Percentiles rank a stretch among this genome's conserved stretches.
These are phyloP conservation scores for Coemansia sp. DNA, from an alignment of 192 early-diverging fungal genomes.

Conservation along the genomic window DNA sequence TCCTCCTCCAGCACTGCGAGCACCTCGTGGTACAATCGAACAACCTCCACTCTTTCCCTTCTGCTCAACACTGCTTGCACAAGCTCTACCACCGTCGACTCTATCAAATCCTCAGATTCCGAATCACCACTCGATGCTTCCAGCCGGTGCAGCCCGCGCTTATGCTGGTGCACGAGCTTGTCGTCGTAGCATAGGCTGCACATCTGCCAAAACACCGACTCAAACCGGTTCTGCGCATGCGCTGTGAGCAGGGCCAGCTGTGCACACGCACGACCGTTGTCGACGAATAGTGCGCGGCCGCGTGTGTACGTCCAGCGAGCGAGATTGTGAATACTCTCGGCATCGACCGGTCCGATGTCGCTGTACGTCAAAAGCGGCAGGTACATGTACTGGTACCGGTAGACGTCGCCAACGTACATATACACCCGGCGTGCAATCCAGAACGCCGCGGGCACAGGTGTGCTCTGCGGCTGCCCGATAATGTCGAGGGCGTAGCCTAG, in stretches of 20 bases:
- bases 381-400: conserved; percentile 46
- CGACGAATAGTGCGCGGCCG: conserved; percentile 28
- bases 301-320: conserved; percentile 34
- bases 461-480: not conserved
- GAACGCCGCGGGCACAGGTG: conserved; percentile 6
- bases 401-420: conserved; percentile 38
- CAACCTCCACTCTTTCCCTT: not conserved
- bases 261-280: conserved; percentile 29
- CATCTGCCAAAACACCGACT: conserved; percentile 41
- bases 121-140: not conserved
- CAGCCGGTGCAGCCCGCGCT: not conserved
- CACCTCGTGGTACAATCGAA: conserved; percentile 11
- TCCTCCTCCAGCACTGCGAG: conserved; percentile 20
- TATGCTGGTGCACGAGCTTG: not conserved
- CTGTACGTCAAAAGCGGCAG: conserved; percentile 29
- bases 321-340: conserved; percentile 3
- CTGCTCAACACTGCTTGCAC: conserved; percentile 6
- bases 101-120: conserved; percentile 20
- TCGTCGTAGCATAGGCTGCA: conserved; percentile 31
- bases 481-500: conserved; percentile 8
- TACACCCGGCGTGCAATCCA: conserved; percentile 29
- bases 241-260: conserved; percentile 33
- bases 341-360: conserved; percentile 14
- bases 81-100: conserved; percentile 20
- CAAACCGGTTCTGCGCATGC: conserved; percentile 22